phyloP scores from a whole-genome alignment of 352 stramenopile species.

The Peronospora belbahrii region DNA sequence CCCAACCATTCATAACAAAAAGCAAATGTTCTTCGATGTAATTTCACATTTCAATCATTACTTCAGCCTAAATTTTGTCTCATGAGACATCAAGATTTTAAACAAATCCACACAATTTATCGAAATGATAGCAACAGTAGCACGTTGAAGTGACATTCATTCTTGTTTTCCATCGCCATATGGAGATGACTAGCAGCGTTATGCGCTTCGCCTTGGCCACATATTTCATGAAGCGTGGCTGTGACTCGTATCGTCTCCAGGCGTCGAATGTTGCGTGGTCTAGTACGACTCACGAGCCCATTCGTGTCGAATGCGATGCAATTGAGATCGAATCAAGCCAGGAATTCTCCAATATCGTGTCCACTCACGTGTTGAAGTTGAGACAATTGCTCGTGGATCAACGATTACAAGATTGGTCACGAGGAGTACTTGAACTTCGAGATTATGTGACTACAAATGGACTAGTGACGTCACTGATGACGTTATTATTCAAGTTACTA shows the following conservation, averaged over 20 bases:
- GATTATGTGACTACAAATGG: slow-evolving; percentile 10
- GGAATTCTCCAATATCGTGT: slow-evolving; percentile 5
- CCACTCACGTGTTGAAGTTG: slow-evolving; percentile 16
- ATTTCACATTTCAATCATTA: too few relatives aligned
- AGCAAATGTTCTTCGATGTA: too few relatives aligned
- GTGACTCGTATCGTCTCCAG: not conserved
- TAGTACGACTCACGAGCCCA: slow-evolving; percentile 5
- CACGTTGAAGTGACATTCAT: slow-evolving; percentile 26
- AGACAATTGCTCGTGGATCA: slow-evolving; percentile 15
- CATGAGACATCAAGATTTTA: too few relatives aligned
- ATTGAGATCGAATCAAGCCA: slow-evolving; percentile 1
- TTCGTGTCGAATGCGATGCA: slow-evolving; percentile 2
- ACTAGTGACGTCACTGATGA: slow-evolving; percentile 6
- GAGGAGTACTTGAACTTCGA: slow-evolving; percentile 13
- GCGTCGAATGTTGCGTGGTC: not conserved
- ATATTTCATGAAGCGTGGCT: slow-evolving; percentile 29
- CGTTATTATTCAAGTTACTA: slow-evolving; percentile 14
- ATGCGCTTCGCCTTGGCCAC: slow-evolving; percentile 36
- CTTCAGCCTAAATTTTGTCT: too few relatives aligned
- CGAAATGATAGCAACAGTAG: not conserved
- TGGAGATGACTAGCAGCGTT: slow-evolving; percentile 28
- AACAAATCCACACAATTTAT: too few relatives aligned
- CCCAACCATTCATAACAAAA: too few relatives aligned
- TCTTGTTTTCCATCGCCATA: slow-evolving; percentile 15
- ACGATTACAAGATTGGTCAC: slow-evolving; percentile 12